Conservation (phyloP, 768 basidiomycete species). For the Psilocybe azurescens region DNA sequence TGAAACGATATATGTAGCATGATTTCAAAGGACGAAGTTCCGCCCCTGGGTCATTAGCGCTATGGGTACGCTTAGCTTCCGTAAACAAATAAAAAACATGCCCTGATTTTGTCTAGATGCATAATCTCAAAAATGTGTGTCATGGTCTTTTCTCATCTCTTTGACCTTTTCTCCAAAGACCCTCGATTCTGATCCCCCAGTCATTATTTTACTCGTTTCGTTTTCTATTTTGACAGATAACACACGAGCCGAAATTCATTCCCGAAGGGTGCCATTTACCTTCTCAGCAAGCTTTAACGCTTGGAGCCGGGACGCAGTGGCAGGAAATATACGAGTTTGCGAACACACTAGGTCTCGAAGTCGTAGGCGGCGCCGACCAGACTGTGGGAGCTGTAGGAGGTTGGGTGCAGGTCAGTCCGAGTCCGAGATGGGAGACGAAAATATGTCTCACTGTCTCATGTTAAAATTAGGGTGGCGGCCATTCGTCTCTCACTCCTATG, state of each 20-base stretch:
- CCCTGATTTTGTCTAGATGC: slow-evolving; percentile 35
- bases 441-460: neutral
- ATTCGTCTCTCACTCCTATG: slow-evolving; percentile 45
- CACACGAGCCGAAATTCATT: slow-evolving; percentile 38
- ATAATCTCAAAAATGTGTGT: slow-evolving; percentile 45
- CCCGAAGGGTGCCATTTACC: slow-evolving; percentile 40
- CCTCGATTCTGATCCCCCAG: neutral
- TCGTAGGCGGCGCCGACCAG: slow-evolving; percentile 49
- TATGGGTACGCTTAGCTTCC: slow-evolving; percentile 43
- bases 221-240: slow-evolving; percentile 21
- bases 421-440: neutral
- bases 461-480: slow-evolving; percentile 43
- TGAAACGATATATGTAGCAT: slow-evolving; percentile 34
- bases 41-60: slow-evolving; percentile 45
- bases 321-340: slow-evolving; percentile 48
- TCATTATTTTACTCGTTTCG: neutral
- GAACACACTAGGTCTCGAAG: slow-evolving; percentile 43
- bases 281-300: slow-evolving; percentile 35
- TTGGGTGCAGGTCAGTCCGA: slow-evolving; percentile 36
- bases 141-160: too few species aligned
- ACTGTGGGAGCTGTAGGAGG: slow-evolving; percentile 49
- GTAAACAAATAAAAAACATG: neutral
- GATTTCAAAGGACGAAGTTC: slow-evolving; percentile 57
- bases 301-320: slow-evolving; percentile 50
- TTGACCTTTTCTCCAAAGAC: too few species aligned